phyloP scores from a whole-genome alignment of 2,329 filamentous ascomycete species.

The Gnomoniopsis sp. region DNA sequence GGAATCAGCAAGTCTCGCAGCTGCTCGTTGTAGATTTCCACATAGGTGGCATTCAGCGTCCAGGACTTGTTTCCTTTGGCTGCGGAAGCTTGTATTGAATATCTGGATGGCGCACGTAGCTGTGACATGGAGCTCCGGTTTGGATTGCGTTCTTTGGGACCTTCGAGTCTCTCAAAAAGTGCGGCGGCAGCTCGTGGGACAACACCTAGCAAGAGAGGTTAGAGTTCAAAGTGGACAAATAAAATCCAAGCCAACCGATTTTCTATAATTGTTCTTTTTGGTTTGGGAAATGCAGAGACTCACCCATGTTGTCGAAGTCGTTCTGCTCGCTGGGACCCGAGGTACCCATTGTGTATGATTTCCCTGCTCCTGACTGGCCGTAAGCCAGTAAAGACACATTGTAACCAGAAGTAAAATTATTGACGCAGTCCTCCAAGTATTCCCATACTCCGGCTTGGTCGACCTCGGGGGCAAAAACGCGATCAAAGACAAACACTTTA shows the following conservation, averaged over 20 bases:
- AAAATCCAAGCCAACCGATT: neutral
- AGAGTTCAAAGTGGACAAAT: too few relatives aligned
- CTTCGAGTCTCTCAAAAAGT: slow-evolving; percentile 84
- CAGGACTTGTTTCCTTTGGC: slow-evolving; percentile 69
- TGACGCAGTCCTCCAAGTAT: slow-evolving; percentile 86
- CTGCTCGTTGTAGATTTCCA: slow-evolving; percentile 98
- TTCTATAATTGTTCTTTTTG: neutral
- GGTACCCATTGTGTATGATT: slow-evolving; percentile 99
- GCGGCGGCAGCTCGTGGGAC: slow-evolving; percentile 84
- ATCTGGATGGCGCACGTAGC: slow-evolving; percentile 74
- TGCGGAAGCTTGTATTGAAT: slow-evolving; percentile 55
- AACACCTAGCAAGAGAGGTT: slow-evolving; percentile 75
- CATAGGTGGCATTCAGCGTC: slow-evolving; percentile 91
- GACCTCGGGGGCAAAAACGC: slow-evolving; percentile 82
- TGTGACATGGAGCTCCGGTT: slow-evolving; percentile 70
- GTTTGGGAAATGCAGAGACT: slow-evolving; percentile 30
- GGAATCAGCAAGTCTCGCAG: slow-evolving; percentile 84
- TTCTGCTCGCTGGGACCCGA: slow-evolving; percentile 77
- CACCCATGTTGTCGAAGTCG: slow-evolving; percentile 73
- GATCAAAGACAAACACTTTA: slow-evolving; percentile 95
- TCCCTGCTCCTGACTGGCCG: slow-evolving; percentile 94
- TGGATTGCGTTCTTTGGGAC: slow-evolving; percentile 38
- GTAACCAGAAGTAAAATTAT: slow-evolving; percentile 90
- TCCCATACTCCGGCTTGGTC: slow-evolving; percentile 91
- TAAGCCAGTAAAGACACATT: slow-evolving; percentile 98